Evolutionary conservation across 345 rosid species (phyloP), one percentile per base, ranked within the genome.

Genomic region (Eucalyptus victrix): DNA sequence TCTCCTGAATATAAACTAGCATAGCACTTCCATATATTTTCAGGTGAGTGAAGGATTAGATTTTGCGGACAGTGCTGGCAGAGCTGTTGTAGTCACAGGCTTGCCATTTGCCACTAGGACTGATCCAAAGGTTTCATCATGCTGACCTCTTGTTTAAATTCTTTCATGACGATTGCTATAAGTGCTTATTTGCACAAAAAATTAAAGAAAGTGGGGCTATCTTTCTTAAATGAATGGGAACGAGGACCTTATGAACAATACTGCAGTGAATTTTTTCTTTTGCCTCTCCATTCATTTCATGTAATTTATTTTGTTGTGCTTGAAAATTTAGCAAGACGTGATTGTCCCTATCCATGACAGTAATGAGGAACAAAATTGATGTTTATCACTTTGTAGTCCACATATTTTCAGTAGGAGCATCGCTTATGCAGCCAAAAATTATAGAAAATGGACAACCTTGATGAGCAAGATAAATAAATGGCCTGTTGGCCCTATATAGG

Each of bases 21-120:
- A 40, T 40, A 12, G 85, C 47, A 40, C 47, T 37, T 76, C 47
- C 85, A 40, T 76, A 76, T 67, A 91, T 94, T 92, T 83, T 91
- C 95, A 98, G 99, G 99, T 98, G 86, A 98, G 99, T 89, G 99
- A 98, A 95, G 99, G 99, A 89, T 92, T 98, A 90, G 99, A 98
- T 95, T 98, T 98, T 93, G 96, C 99, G 89, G 99, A 98, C 90
- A 95, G 93, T 89, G 97, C 99, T 91, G 99, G 99, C 91, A 95
- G 99, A 95, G 98, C 99, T 88, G 99, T 98, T 49, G 92, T 97
- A 86, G 89, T 97, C 92, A 97, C 97, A 49, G 99, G 99, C 89
- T 92, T 98, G 92, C 99, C 99, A 72, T 98, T 95, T 92, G 95
- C 99, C 90, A 91, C 94, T 83, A 91, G 93, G 92, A 92, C 89